phyloP scores from a whole-genome alignment of 2,329 filamentous ascomycete genomes.

The Colletotrichum caudatum region DNA sequence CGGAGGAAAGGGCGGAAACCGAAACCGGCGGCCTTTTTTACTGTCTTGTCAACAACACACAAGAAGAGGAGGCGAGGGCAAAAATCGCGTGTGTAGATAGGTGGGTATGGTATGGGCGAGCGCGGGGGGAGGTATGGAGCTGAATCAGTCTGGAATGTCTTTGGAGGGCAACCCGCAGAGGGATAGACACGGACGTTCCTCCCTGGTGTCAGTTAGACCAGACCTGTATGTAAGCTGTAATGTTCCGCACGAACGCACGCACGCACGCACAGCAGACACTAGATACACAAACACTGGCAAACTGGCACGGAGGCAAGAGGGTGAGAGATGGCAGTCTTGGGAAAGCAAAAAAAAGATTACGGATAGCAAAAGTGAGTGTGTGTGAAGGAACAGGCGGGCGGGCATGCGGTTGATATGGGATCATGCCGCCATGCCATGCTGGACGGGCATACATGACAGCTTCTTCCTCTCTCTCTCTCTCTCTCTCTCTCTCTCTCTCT shows the following conservation, averaged over 20 bases:
- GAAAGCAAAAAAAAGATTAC: not conserved
- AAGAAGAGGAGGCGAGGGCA: constrained; percentile 6
- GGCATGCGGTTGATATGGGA: constrained; percentile 12
- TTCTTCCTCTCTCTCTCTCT: no score
- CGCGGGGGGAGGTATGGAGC: constrained; percentile 26
- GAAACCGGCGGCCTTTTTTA: constrained; percentile 7
- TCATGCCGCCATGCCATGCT: not conserved
- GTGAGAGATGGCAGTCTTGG: not conserved
- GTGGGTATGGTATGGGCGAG: constrained; percentile 20
- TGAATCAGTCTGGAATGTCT: constrained; percentile 35
- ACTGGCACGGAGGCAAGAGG: not conserved
- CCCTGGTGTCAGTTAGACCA: constrained; percentile 35
- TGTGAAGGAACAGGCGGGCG: not conserved
- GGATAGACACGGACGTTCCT: constrained; percentile 39
- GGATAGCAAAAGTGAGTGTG: not conserved
- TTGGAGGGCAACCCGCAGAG: constrained; percentile 33
- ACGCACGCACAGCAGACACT: not conserved
- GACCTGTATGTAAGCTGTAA: constrained; percentile 3
- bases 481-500: no score
- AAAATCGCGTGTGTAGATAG: constrained; percentile 9
- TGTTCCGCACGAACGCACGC: not conserved
- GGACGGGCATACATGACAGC: constrained; percentile 5
- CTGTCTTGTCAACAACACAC: constrained; percentile 7
- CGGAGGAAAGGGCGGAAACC: constrained; percentile 1
- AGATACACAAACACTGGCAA: not conserved